Base-by-base conservation (phyloP, 495 filamentous ascomycete species). In the Penicillium psychrofluorescens region DNA sequence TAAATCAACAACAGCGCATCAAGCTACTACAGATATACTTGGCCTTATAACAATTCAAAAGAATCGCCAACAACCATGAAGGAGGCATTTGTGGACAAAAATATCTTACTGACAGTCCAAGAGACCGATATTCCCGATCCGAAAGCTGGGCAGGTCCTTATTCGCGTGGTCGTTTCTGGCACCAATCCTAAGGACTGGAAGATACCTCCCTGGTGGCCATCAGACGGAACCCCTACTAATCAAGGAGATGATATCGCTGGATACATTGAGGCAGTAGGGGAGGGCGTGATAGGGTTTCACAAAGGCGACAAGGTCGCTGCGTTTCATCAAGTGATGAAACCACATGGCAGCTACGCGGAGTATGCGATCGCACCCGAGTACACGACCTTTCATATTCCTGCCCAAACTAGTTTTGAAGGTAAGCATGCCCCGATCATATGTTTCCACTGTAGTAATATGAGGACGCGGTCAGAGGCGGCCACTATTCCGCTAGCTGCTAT, bases 101-200 rank as follows among this genome's bases (percentile, higher is more conserved):
- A 74, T 54, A 58, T 71, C 15, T 62, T 63, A 44, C 79, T 83
- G 65, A 51, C 78, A 31, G 76, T 87, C 46, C 58, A 78, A 40
- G 79, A 85, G 55, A 74, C 71, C 35, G 67, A 75, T 28, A 73
- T 85, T 45, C 86, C 86, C 0, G 61, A 61, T n/a, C 78, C 78
- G 2, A 72, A 72, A 34, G 63, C 70, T 2, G 72, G 80, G 46
- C 76, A 91, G 48, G 68, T 90, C 27, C 71, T 90, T 8, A 88
- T 84, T 51, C 77, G 79, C 45, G 82, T 88, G 30, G 64, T 83
- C 7, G 76, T 83, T n/a, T 76, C 71, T 36, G 83, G 81, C 11
- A 80, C 75, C 13, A 90, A 90, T 54, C 87, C 86, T 5, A 90
- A 90, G 54, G 86, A 90, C 64, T 86, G 83, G 84, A 86, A 83